phyloP scores from a whole-genome alignment of 495 filamentous ascomycete genomes.

The Trypethelium eluteriae region DNA sequence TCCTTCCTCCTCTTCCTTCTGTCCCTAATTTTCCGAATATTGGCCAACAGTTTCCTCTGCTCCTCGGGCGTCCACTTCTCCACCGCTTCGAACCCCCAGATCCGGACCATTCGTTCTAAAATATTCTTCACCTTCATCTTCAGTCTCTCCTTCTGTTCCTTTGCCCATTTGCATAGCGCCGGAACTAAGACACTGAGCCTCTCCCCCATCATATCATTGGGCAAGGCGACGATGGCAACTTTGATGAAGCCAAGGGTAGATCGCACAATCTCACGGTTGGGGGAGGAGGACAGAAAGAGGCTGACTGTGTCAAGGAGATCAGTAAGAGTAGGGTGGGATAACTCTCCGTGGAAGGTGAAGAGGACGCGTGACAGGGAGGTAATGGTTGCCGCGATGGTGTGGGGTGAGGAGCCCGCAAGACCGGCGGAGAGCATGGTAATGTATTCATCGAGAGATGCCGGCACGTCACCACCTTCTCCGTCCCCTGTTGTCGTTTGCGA shows the following conservation, averaged over 20 bases:
- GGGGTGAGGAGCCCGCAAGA: constrained; percentile 79
- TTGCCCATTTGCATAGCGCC: constrained; percentile 89
- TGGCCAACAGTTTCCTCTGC: constrained; percentile 81
- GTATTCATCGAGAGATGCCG: constrained; percentile 83
- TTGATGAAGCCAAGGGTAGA: constrained; percentile 92
- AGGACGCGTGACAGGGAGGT: constrained; percentile 85
- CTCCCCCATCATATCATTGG: constrained; percentile 63
- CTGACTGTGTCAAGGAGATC: constrained; percentile 89
- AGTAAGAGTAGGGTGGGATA: constrained; percentile 52
- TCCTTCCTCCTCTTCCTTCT: constrained; percentile 78
- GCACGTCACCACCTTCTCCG: constrained; percentile 37
- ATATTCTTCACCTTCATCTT: constrained; percentile 96
- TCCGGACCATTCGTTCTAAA: constrained; percentile 80
- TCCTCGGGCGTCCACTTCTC: constrained; percentile 70
- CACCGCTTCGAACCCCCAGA: constrained; percentile 74
- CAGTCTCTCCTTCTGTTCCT: constrained; percentile 95
- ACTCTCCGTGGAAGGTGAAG: constrained; percentile 66
- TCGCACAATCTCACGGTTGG: constrained; percentile 92
- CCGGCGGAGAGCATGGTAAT: constrained; percentile 97
- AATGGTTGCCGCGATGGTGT: constrained; percentile 92
- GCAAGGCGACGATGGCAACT: constrained; percentile 80
- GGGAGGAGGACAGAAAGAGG: constrained; percentile 76
- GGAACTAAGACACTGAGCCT: constrained; percentile 68
- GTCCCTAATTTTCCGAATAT: constrained; percentile 90
- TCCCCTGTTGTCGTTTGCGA: background rate